Base-by-base conservation (phyloP, 169 alveolate genomes). In the Eimeria brunetti region DNA sequence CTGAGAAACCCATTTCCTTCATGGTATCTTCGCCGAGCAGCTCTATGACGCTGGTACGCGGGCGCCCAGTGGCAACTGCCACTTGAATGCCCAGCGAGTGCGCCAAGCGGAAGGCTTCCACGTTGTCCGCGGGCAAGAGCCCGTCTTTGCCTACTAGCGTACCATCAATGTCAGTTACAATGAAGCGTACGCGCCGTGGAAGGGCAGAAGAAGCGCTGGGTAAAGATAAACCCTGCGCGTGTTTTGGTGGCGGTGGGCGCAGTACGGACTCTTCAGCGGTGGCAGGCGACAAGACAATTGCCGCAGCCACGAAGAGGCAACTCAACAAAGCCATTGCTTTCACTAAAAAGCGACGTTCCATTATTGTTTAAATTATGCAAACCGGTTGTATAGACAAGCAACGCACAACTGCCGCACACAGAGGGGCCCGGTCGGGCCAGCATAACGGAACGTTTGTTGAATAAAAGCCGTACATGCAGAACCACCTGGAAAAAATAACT, bases 41-140 rank as follows among this genome's bases (percentile, higher is more conserved):
- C 38, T 36, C 75, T 41, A 36, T 24, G 22, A 60, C 80, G 18
- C 30, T 38, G 27, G 49, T 18, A 12, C 60, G 91, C 67, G 49
- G 81, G 33, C 92, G 76, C 24, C 92, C 92, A 30, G 92, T 85
- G 51, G 58, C 56, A 30, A 85, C 3, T 18, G 62, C 92, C 16
- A 58, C 76, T 27, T 62, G 81, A 38, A 62, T 85, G 24, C 92
- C 81, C 18, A 60, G 64, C 16, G 69, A 58, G n/a, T 38, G 51
- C 27, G 92, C 92, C 78, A 41, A 24, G 14, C 51, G 20, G 38
- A 85, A 60, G 30, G 81, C 92, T 44, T 62, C 49, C 51, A 85
- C 49, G 30, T 85, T 85, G 9, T 30, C 62, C 18, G 69, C 18
- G 7, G 46, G 62, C 27, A 85, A 41, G 20, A 24, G 38, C 16